Base-by-base conservation (phyloP, 257 asterid species). In the Capsicum baccatum region DNA sequence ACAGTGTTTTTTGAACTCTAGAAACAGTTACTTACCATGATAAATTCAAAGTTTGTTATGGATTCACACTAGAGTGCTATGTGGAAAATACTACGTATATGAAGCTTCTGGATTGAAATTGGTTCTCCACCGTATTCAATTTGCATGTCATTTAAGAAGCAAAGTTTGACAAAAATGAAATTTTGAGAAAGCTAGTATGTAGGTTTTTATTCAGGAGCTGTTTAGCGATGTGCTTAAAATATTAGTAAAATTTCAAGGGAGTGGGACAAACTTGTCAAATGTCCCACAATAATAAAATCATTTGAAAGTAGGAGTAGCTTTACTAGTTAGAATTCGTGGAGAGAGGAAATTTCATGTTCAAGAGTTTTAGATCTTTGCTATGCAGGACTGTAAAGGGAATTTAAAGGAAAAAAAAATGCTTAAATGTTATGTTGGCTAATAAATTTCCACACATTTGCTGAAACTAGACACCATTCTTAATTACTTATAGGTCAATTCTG, bases 191-290 rank as follows among this genome's bases (percentile, higher is more conserved):
- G 5, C 56, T 2, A 52, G 56, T 52, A 67, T 67, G 6, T 67
- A 67, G 74, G 50, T 37, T 35, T n/a, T 66, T 48, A 67, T 67
- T 14, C 74, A 67, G 21, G 12, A 35, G 13, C 21, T 3, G 1
- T 67, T 35, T 35, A 14, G 6, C 6, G 5, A 66, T 13, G 16
- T 66, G 19, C 73, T 33, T 66, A 6, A 33, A 13, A 66, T 33
- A 33, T 66, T 64, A 67, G 50, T 67, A 67, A 67, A 35, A 14
- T 67, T 67, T 67, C 74, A 7, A 35, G 74, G 44, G 1, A 67
- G 44, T 67, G 74, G 74, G 74, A 67, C 19, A 67, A 21, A 67
- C 7, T 21, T 50, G 74, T 14, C 74, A 67, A 67, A 37, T 67
- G 6, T 67, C 50, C 35, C 17, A 3, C 37, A 50, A 67, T 19